phyloP scores from a whole-genome alignment of 805 yeast genomes.

The Scheffersomyces ergatensis region DNA sequence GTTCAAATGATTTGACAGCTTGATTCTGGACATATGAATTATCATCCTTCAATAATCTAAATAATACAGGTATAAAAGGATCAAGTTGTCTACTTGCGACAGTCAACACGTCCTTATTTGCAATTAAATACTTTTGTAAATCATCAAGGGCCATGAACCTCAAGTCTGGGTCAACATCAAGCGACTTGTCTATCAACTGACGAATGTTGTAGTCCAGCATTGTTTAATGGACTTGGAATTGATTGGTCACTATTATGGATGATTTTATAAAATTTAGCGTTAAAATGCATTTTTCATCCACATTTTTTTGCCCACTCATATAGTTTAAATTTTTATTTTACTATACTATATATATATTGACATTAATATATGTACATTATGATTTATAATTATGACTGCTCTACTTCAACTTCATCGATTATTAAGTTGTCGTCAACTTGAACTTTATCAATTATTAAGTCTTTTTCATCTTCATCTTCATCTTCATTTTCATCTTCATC shows the following conservation, averaged over 20 bases:
- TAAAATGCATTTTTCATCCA: no score
- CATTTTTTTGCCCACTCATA: no score
- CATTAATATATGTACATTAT: no score
- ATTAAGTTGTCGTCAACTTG: constrained; percentile 38
- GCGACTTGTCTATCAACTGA: constrained; percentile 41
- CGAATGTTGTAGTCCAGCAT: constrained; percentile 27
- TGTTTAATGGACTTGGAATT: no score
- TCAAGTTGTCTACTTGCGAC: constrained; percentile 21
- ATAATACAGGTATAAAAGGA: constrained; percentile 37
- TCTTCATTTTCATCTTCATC: no score
- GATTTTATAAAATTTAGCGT: no score
- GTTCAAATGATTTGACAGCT: constrained; percentile 59
- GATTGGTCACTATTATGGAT: no score
- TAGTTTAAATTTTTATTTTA: no score
- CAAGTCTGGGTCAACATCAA: constrained; percentile 75
- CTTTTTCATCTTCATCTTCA: no score
- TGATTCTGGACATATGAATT: constrained; percentile 74
- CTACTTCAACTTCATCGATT: constrained; percentile 43
- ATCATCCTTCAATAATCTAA: constrained; percentile 52
- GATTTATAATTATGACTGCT: no score
- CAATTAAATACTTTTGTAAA: constrained; percentile 45
- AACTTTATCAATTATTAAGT: constrained; percentile 2
- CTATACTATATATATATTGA: no score
- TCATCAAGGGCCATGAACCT: constrained; percentile 86
- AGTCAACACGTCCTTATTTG: no score